Evolutionary conservation across 2,329 filamentous ascomycete species (phyloP).

Genomic region (Ophiostoma sp.): DNA sequence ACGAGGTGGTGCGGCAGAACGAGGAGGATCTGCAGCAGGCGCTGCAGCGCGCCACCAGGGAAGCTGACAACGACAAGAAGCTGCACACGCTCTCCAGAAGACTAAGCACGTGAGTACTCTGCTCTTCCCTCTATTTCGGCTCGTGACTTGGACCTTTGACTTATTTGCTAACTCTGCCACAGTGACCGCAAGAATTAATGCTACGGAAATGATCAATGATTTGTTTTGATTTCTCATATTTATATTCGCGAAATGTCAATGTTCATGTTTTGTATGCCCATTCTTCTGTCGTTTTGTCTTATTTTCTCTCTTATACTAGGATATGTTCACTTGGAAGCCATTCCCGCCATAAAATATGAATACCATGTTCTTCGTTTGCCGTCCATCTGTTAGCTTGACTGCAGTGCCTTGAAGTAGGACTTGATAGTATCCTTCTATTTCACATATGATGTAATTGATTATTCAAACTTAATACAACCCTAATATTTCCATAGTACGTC

Average conservation of each 20-base stretch:
- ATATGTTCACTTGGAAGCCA: conserved; percentile 8
- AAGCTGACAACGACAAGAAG: conserved; percentile 87
- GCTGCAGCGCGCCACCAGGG: conserved; percentile 75
- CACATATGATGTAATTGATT: neutral
- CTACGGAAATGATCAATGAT: conserved; percentile 10
- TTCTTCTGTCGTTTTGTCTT: neutral
- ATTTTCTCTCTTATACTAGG: neutral
- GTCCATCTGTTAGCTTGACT: neutral
- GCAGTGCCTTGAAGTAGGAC: too few relatives aligned
- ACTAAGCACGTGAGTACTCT: conserved; percentile 84
- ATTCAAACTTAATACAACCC: neutral
- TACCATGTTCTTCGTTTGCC: neutral
- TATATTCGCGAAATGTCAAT: neutral
- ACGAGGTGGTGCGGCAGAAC: conserved; percentile 80
- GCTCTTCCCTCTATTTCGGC: too few relatives aligned
- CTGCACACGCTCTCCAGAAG: conserved; percentile 81
- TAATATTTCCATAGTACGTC: neutral
- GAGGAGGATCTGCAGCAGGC: conserved; percentile 77
- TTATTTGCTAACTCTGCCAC: neutral
- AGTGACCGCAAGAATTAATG: conserved; percentile 26
- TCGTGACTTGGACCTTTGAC: neutral
- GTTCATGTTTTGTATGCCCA: neutral
- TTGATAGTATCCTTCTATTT: neutral
- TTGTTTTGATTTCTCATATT: neutral
- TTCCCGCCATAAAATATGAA: neutral